A percentile compares a stretch with the other conserved stretches of the same genome.
Evolutionary conservation across 208 protist genomes (phyloP).

Genomic region (Herpetomonas samuelpessoai): DNA sequence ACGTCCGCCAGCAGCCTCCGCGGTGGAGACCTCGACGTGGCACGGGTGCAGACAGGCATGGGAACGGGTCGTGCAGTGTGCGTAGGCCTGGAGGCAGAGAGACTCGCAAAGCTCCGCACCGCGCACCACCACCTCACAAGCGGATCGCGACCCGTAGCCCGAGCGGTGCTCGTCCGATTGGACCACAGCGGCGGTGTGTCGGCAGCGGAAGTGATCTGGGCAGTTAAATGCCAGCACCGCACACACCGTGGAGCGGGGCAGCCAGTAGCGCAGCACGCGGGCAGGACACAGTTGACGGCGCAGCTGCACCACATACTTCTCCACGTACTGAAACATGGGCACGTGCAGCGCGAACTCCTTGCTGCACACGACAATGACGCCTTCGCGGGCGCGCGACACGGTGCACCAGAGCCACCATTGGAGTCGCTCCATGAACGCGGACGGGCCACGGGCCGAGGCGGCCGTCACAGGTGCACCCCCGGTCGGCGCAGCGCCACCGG

Average conservation of each 20-base stretch:
- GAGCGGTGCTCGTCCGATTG: slow-evolving; percentile 12
- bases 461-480: slow-evolving; percentile 7
- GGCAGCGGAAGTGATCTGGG: slow-evolving; percentile 70
- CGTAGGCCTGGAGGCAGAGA: slow-evolving; percentile 65
- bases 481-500: background rate
- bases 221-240: slow-evolving; percentile 63
- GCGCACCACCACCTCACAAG: slow-evolving; percentile 33
- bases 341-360: slow-evolving; percentile 58
- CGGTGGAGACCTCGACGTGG: slow-evolving; percentile 27
- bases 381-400: slow-evolving; percentile 43
- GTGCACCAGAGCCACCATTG: slow-evolving; percentile 78
- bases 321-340: slow-evolving; percentile 50
- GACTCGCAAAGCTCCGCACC: slow-evolving; percentile 53
- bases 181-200: slow-evolving; percentile 48
- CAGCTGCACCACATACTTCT: slow-evolving; percentile 52
- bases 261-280: slow-evolving; percentile 52
- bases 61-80: slow-evolving; percentile 45
- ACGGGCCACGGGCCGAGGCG: slow-evolving; percentile 21
- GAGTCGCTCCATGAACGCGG: slow-evolving; percentile 48
- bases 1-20: slow-evolving; percentile 1
- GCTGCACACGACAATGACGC: slow-evolving; percentile 64
- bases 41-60: slow-evolving; percentile 75
- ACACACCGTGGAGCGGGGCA: slow-evolving; percentile 45
- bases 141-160: slow-evolving; percentile 2
- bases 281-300: slow-evolving; percentile 25